A percentile compares a stretch with the other conserved stretches of the same genome.
Evolutionary conservation across 805 yeast species (phyloP).

Genomic region (Saccharomycopsis javanensis): DNA sequence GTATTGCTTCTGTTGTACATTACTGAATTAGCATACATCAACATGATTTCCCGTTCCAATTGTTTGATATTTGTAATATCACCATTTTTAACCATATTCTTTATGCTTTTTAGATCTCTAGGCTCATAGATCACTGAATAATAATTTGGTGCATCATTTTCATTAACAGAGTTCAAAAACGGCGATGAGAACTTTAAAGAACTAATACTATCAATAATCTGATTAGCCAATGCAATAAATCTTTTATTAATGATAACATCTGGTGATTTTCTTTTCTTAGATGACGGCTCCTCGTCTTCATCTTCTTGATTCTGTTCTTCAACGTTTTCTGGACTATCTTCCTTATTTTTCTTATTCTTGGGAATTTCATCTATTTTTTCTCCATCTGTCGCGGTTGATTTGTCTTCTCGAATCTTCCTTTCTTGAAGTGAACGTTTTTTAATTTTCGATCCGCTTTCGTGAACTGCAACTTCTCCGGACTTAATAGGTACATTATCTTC

Average conservation of each 20-base stretch:
- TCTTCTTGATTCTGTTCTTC: background rate
- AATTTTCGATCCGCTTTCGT: background rate
- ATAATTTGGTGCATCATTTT: constrained; percentile 61
- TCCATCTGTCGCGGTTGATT: background rate
- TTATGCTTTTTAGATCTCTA: constrained; percentile 56
- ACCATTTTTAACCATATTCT: constrained; percentile 48
- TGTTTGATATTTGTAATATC: constrained; percentile 39
- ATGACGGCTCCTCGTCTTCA: background rate
- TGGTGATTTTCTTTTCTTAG: background rate
- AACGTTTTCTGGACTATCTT: background rate
- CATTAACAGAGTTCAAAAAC: constrained; percentile 60
- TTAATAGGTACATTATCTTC: background rate
- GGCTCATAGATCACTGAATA: constrained; percentile 52
- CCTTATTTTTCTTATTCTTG: background rate
- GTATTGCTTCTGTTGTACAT: constrained; percentile 68
- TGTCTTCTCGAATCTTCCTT: background rate
- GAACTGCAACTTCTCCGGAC: background rate
- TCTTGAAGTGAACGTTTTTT: background rate
- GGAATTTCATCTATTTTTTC: background rate
- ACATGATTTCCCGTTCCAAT: constrained; percentile 56
- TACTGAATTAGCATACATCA: constrained; percentile 76
- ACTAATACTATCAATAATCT: constrained; percentile 52
- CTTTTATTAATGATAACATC: constrained; percentile 32
- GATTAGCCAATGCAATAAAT: constrained; percentile 52
- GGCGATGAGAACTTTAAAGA: constrained; percentile 68